Evolutionary conservation across 441 rosid species (phyloP).

Genomic region (Flueggea neowawraea): DNA sequence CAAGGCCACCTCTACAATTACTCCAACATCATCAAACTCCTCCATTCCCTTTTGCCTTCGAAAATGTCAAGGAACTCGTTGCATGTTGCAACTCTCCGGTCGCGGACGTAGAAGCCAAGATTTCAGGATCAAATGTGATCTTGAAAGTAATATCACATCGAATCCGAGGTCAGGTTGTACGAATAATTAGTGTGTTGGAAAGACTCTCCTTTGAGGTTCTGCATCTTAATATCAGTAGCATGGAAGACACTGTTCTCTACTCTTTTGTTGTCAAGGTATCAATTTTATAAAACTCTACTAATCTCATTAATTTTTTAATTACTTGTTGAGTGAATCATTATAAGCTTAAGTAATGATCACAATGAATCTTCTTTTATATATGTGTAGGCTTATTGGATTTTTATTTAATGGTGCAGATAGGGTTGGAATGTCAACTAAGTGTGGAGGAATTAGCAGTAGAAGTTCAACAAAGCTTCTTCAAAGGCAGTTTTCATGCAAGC

Average conservation of each 20-base stretch:
- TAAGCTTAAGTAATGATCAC: too few relatives aligned
- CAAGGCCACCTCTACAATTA: conserved; percentile 22
- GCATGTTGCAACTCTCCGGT: conserved; percentile 77
- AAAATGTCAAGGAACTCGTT: conserved; percentile 44
- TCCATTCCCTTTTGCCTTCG: conserved; percentile 17
- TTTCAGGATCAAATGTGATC: conserved; percentile 77
- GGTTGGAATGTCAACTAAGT: conserved; percentile 80
- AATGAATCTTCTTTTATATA: too few relatives aligned
- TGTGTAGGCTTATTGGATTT: neutral
- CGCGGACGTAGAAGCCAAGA: conserved; percentile 92
- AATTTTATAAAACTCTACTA: neutral
- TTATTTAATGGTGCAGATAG: conserved; percentile 51
- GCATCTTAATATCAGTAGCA: conserved; percentile 81
- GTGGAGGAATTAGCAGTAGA: conserved; percentile 84
- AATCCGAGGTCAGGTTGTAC: conserved; percentile 62
- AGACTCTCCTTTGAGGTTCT: conserved; percentile 71
- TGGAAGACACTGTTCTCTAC: conserved; percentile 90
- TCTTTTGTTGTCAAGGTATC: conserved; percentile 83
- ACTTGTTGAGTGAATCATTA: too few relatives aligned
- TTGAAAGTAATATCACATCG: conserved; percentile 54
- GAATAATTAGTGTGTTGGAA: conserved; percentile 71
- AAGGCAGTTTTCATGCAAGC: conserved; percentile 22
- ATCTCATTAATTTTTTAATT: neutral
- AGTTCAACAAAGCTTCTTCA: conserved; percentile 71
- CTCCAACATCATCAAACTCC: conserved; percentile 18